Evolutionary conservation across 371 early-diverging fungal genomes (phyloP), one percentile per base, ranked within the genome.

Genomic region (Circinella umbellata): DNA sequence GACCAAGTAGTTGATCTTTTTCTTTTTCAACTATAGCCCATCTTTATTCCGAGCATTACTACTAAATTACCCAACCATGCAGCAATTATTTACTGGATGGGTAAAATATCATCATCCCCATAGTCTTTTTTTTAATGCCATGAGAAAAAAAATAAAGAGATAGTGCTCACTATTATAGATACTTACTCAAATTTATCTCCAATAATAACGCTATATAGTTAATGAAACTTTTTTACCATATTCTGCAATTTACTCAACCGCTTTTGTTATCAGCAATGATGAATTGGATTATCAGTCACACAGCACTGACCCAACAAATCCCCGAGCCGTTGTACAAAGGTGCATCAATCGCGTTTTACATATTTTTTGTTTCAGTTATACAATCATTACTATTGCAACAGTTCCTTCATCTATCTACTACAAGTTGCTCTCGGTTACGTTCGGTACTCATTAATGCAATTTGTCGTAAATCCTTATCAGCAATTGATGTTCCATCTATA

Each of bases 401-500:
- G 53, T 47, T 64, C 10, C 48, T 47, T 47, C 18, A 53, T 47
- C 76, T 67, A 69, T 84, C 14, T 10, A 9, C 17, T 6, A 27
- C 20, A 73, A 88, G 55, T 96, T 97, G 96, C 86, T 97, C 54
- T 34, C 86, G 0, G 88, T 91, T 47, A 93, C 96, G 48, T 37
- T 48, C 57, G 63, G 93, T 8, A 70, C 84, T 20, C 96, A 96
- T 94, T 49, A 94, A 92, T 77, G 80, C 86, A 17, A 87, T 93
- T 49, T 88, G 96, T 10, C 95, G 78, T 82, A 83, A 51, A 92
- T 88, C 55, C 95, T 95, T n/a, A 89, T 91, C 13, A 94, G 95
- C 38, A 92, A 80, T 68, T 11, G 18, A 49, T 34, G 13, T 7
- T n/a, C 27, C 48, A 38, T 17, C 14, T 6, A n/a, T 66, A 17